Conservation (phyloP, 768 basidiomycete species). For the Boletus tylopilopsis region DNA sequence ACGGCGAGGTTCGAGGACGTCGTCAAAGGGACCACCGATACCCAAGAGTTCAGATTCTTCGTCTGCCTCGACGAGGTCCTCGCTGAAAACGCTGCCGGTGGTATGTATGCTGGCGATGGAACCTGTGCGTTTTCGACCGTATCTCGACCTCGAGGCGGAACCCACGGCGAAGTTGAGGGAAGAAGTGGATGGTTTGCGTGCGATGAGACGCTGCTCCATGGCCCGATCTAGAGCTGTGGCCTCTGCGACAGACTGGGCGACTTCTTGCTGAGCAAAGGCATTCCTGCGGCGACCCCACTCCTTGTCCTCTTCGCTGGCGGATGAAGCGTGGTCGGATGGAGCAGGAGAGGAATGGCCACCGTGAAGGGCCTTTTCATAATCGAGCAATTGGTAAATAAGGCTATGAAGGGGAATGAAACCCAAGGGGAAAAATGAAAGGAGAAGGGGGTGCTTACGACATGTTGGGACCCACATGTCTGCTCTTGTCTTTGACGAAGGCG, state of each 20-base stretch:
- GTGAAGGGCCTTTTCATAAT: slow-evolving; percentile 78
- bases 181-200: slow-evolving; percentile 67
- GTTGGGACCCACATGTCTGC: slow-evolving; percentile 85
- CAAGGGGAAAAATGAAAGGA: slow-evolving; percentile 20
- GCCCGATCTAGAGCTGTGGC: slow-evolving; percentile 82
- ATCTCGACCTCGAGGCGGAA: slow-evolving; percentile 59
- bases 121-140: slow-evolving; percentile 67
- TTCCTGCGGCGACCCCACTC: slow-evolving; percentile 75
- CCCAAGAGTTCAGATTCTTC: slow-evolving; percentile 73
- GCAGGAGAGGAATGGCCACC: slow-evolving; percentile 46
- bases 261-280: slow-evolving; percentile 42
- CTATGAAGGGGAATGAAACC: slow-evolving; percentile 39
- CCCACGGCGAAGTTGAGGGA: slow-evolving; percentile 68
- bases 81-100: slow-evolving; percentile 66
- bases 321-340: slow-evolving; percentile 52
- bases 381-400: slow-evolving; percentile 89
- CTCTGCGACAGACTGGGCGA: slow-evolving; percentile 58
- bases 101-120: slow-evolving; percentile 73
- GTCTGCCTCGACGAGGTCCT: slow-evolving; percentile 78
- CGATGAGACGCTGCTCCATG: slow-evolving; percentile 79
- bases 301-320: slow-evolving; percentile 62
- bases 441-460: slow-evolving; percentile 74
- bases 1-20: slow-evolving; percentile 31
- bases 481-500: slow-evolving; percentile 85
- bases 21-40: slow-evolving; percentile 60